Evolutionary conservation across 106 monocot genomes (phyloP), one percentile per base, ranked within the genome.

Genomic region (Dendrobium nobile): DNA sequence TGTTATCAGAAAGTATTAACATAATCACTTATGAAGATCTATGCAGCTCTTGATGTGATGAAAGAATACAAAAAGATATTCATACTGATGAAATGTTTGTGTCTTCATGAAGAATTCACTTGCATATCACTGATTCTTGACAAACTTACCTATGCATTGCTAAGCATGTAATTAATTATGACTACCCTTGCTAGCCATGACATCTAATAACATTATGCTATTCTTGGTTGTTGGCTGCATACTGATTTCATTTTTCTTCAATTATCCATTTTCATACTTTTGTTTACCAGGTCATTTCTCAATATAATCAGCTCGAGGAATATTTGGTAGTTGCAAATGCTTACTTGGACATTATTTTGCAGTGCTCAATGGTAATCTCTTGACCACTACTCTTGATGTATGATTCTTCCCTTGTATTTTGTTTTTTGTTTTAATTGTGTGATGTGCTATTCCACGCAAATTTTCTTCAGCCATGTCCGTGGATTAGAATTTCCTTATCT

Each of bases 271-370:
- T 79, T 64, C 2, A n/a, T 40, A 65, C 7, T 40, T 65, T 54
- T 54, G 31, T 10, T 40, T 54, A 2, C 37, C 79, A 86, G 86
- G 86, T 86, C 47, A 16, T 82, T 75, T 20, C 72, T 79, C 79
- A 76, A 19, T 86, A 86, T 19, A 18, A 77, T 54, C 41, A 43
- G 54, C 82, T 82, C 10, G 77, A 85, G 22, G 82, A 82, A 48
- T 86, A 86, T 64, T 82, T 86, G 82, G 33, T 82, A n/a, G 73
- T 82, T 67, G 79, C 78, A 54, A 82, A 86, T 70, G 79, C 86
- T 56, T 82, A 82, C 79, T 54, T 82, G 48, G 86, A 86, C 75
- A 65, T 82, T 68, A 79, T 86, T 41, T 82, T 86, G 75, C 70
- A 81, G 1, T 47, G 81, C 61, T 68, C 76, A 31, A 33, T 73